Base-by-base conservation (phyloP, 2,329 filamentous ascomycete genomes). In the Penicillium sp. region DNA sequence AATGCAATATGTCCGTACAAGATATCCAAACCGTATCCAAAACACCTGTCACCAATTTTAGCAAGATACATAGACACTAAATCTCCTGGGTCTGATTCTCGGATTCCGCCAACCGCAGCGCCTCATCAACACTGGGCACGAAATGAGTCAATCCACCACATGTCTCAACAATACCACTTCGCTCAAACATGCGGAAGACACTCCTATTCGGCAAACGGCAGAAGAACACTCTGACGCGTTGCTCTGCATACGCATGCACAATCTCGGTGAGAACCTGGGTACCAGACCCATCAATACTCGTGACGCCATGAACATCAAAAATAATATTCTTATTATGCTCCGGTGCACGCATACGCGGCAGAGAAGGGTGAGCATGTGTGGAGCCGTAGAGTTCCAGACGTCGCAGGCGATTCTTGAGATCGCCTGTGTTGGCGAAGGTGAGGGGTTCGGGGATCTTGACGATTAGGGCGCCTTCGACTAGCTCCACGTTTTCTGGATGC, bases 291-390 rank as follows among this genome's bases (percentile, higher is more conserved):
- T 98, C 93, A 61, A 98, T 83, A 26, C 85, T 86, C 0, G 90
- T 95, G 3, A 98, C 93, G n/a, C 93, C 93, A 60, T 97, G 91
- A 7, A 97, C 89, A 65, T 98, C 93, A 62, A 98, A 97, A 54
- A 98, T 89, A 67, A 98, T 77, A 64, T 95, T 96, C 59, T 83
- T 81, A 66, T 96, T 96, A 61, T 87, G 83, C 53, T 91, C 85
- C n/a, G 82, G 79, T 24, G 78, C 75, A 4, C 90, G 79, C 13
- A 95, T 76, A 3, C 87, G 80, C 0, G 93, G 93, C 17, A 96
- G 75, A 0, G 90, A 90, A 0, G 93, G 93, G 61, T 97, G 93
- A 0, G 87, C 88, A 46, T 79, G 76, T 40, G 76, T 83, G 0
- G 88, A 91, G n/a, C 93, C 93, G 63, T 97, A 95, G 21, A 89